Evolutionary conservation across 208 protist genomes (phyloP), one percentile per base, ranked within the genome.

Genomic region (Leishmania tarentolae): DNA sequence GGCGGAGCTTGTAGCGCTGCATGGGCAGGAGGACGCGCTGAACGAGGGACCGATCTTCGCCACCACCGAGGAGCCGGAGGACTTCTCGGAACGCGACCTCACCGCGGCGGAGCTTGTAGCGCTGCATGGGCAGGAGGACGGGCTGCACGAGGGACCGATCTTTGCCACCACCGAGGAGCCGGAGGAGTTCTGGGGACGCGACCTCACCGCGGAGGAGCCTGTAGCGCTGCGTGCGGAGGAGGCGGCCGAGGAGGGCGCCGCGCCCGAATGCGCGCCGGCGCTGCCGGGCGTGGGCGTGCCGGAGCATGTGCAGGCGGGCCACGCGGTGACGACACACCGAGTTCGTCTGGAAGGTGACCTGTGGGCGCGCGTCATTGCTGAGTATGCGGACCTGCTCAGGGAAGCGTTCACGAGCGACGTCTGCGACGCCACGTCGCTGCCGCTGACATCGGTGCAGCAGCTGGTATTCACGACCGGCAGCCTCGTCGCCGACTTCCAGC

Each of bases 361-460:
- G 59, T 93, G 87, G 89, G 83, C 65, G 6, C 57, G 81, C 44
- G 83, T 93, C 42, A 19, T 89, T 1, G 66, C 80, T 21, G 61
- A 71, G 57, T 83, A 83, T 63, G 80, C 68, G 28, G 80, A 81
- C 2, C 78, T 76, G 47, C 81, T 92, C 44, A 74, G 75, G n/a
- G 69, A 88, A 13, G 89, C 81, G 65, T 87, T 92, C 82, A 80
- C 75, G 42, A 73, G 50, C 63, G 89, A 92, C 50, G 83, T 92
- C 52, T 86, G 84, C 47, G 79, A 80, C 59, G 84, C 83, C 13
- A 78, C 74, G 50, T 31, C 28, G 72, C 63, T 83, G 71, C 79
- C 72, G 50, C 31, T 11, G 47, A 13, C 13, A 17, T 8, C 79
- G 0, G 52, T 83, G 50, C 79, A 74, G 46, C 63, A 80, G 21